Evolutionary conservation across 306 rosid species (phyloP), one percentile per base, ranked within the genome.

Genomic region (Nissolia schottii): DNA sequence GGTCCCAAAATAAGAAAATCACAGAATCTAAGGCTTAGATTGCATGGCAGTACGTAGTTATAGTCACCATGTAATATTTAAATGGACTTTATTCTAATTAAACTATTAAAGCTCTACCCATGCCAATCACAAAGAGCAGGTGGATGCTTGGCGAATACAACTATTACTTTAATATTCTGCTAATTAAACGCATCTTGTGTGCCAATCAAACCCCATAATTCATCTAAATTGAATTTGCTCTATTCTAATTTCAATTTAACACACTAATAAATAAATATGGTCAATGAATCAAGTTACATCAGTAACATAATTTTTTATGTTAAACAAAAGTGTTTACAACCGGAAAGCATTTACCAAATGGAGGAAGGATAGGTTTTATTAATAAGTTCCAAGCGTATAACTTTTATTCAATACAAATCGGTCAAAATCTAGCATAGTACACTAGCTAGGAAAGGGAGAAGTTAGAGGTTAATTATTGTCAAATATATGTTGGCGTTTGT

Each of bases 11-110:
- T 10, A 15, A 49, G 35, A 70, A 70, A 57, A 74, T 61, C 71
- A 62, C 9, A 75, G 32, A 71, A 83, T 85, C 87, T 57, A 54
- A 54, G 66, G 63, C 84, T 40, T 82, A 71, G 85, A 84, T 80
- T 78, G 60, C 77, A 56, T 63, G 32, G 15, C 18, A 64, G 53
- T 51, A 62, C 59, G 50, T 38, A 27, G 61, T 79, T 74, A 32
- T 65, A 22, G 15, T 28, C 20, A 20, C 41, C 23, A 22, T 46
- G 67, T 28, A 16, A 8, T 59, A 41, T 32, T 32, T 7, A 18
- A 41, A 13, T 64, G 40, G 28, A 34, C 22, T 48, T 56, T 34
- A 18, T 50, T 51, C 34, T 54, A 46, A 55, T 55, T 48, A 67
- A 76, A 34, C 41, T 32, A 55, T 55, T 48, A 67, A 76, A 34